Evolutionary conservation across 2,329 filamentous ascomycete genomes (phyloP).

Genomic region (Geoglossum cookeanum): DNA sequence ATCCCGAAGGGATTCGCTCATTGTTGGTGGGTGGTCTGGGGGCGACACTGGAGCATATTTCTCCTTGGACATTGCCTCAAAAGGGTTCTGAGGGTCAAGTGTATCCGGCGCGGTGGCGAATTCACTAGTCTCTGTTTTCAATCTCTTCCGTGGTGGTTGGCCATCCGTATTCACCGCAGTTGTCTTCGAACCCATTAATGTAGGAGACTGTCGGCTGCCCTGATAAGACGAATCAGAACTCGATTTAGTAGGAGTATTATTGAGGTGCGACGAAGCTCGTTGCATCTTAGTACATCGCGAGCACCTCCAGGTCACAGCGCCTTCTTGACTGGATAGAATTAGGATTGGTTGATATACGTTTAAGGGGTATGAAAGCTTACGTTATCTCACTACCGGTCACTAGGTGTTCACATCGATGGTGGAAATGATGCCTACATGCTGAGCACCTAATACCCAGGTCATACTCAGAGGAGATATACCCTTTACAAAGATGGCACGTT

Average conservation of each 20-base stretch:
- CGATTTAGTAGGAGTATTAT: background rate
- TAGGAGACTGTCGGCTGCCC: background rate
- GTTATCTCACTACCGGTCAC: background rate
- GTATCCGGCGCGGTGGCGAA: too few relatives aligned
- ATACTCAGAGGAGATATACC: background rate
- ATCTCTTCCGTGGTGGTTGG: background rate
- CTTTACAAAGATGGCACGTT: background rate
- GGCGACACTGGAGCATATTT: background rate
- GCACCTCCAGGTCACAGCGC: background rate
- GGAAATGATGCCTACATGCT: background rate
- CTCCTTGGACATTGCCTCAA: background rate
- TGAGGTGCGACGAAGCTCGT: background rate
- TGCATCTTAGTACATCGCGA: background rate
- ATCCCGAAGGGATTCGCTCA: background rate
- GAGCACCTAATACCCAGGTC: background rate
- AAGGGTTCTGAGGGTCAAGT: background rate
- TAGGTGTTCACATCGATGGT: background rate
- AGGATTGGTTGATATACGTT: background rate
- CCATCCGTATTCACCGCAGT: background rate
- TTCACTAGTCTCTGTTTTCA: background rate
- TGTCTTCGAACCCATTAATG: background rate
- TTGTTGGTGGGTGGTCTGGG: background rate
- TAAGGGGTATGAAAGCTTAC: background rate
- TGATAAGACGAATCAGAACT: background rate
- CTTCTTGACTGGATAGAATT: background rate